Evolutionary conservation across 2,329 filamentous ascomycete species (phyloP).

Genomic region (Onygena corvina): DNA sequence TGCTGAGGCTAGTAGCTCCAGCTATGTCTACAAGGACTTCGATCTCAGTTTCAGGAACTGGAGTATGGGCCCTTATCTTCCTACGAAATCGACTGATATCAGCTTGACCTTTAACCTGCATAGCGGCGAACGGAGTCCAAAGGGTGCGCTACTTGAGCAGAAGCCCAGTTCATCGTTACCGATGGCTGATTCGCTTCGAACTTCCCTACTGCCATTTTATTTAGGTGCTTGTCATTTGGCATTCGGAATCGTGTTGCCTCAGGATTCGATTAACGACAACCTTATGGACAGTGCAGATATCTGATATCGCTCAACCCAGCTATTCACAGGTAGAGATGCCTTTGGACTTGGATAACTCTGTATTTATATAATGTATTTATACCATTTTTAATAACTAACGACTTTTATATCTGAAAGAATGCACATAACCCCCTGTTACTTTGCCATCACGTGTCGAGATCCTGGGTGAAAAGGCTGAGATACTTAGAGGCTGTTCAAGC

Average conservation of each 20-base stretch:
- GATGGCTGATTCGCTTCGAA: conserved; percentile 13
- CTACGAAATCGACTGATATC: conserved; percentile 23
- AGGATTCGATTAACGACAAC: neutral
- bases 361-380: too few species aligned
- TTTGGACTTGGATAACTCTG: too few species aligned
- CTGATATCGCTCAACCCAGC: too few species aligned
- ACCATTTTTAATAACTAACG: too few species aligned
- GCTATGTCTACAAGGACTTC: conserved; percentile 25
- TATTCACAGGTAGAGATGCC: too few species aligned
- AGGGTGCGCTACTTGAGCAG: neutral
- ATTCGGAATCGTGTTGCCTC: conserved; percentile 23
- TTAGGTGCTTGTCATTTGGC: conserved; percentile 28
- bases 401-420: too few species aligned
- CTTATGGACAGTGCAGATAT: neutral
- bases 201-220: conserved; percentile 28
- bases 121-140: conserved; percentile 11
- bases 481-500: too few species aligned
- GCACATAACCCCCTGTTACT: too few species aligned
- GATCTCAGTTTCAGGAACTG: conserved; percentile 24
- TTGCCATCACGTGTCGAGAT: too few species aligned
- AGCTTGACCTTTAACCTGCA: conserved; percentile 21
- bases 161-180: conserved; percentile 1
- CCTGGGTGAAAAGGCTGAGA: too few species aligned
- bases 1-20: conserved; percentile 20
- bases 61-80: conserved; percentile 25